Base-by-base conservation (phyloP, 2,329 filamentous ascomycete species). In the Colletotrichum incanum region DNA sequence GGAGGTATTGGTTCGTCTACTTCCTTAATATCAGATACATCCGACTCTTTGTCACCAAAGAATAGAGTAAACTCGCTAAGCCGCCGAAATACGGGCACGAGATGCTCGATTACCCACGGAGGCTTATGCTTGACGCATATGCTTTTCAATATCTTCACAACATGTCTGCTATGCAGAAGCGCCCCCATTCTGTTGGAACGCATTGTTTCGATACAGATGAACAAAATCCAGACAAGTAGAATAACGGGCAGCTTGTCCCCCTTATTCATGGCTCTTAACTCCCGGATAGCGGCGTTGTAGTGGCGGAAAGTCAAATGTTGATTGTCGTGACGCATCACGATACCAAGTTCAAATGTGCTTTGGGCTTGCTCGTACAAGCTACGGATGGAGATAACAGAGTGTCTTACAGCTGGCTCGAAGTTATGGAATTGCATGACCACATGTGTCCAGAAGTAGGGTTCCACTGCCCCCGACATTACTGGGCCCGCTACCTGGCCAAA, bases 331-430 rank as follows among this genome's bases (percentile, higher is more conserved):
- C 11, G 18, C 9, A 7, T 7, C n/a, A 7, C 54, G 11, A n/a
- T 31, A 39, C 26, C 34, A 16, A 39, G 18, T 1, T 18, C 49
- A 20, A 39, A n/a, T 2, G 9, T n/a, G 9, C 23, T 23, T 3
- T 65, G 20, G 9, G 41, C 37, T n/a, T 55, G 49, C 18, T 63
- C 71, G 16, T 37, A 85, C 4, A 74, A 41, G 0, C 52, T 49
- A 4, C 62, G 34, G 26, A 74, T 65, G 7, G 73, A 64, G 18
- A 74, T 37, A 2, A 72, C 62, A 1, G 65, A 37, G n/a, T 74
- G 64, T 3, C 55, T 60, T 6, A 65, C 72, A 0, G 67, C 73
- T 0, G 67, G 50, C 31, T 74, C 73, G 2, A 56, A 37, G n/a
- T 54, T 62, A 9, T 26, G 31, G 20, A 72, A 56, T 14, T 74